phyloP scores from a whole-genome alignment of 495 filamentous ascomycete genomes.

The Halenospora varia region DNA sequence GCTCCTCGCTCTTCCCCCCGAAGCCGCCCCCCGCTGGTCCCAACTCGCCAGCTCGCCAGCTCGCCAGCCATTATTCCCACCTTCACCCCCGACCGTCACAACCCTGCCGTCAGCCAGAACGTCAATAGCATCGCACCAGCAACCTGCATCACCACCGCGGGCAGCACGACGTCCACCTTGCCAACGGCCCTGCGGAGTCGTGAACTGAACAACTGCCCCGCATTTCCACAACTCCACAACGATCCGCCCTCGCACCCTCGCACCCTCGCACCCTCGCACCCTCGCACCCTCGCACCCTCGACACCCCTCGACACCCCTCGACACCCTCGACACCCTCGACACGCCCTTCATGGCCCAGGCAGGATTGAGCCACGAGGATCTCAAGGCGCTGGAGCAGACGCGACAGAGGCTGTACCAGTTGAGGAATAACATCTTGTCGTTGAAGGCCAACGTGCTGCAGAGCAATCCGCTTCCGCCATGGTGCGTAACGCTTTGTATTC shows the following conservation, averaged over 20 bases:
- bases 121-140: not conserved
- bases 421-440: constrained; percentile 58
- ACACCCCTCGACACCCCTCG: not conserved
- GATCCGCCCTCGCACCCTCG: not conserved
- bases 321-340: not conserved
- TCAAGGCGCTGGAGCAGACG: constrained; percentile 70
- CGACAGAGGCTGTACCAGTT: constrained; percentile 69
- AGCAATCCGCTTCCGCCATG: constrained; percentile 57
- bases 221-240: too few species aligned
- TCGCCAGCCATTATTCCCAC: too few species aligned
- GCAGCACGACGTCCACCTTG: not conserved
- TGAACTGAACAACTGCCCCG: too few species aligned
- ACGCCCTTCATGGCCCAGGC: constrained; percentile 13
- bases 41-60: too few species aligned
- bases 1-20: too few species aligned
- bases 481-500: constrained; percentile 31
- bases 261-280: not conserved
- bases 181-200: too few species aligned
- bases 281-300: not conserved
- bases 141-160: not conserved
- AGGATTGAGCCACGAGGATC: constrained; percentile 49
- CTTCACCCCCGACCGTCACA: too few species aligned
- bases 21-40: too few species aligned
- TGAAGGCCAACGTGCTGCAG: constrained; percentile 49
- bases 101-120: not conserved